Conservation (phyloP, 129 eudicot genomes). For the Centrapalus pauciflorus region DNA sequence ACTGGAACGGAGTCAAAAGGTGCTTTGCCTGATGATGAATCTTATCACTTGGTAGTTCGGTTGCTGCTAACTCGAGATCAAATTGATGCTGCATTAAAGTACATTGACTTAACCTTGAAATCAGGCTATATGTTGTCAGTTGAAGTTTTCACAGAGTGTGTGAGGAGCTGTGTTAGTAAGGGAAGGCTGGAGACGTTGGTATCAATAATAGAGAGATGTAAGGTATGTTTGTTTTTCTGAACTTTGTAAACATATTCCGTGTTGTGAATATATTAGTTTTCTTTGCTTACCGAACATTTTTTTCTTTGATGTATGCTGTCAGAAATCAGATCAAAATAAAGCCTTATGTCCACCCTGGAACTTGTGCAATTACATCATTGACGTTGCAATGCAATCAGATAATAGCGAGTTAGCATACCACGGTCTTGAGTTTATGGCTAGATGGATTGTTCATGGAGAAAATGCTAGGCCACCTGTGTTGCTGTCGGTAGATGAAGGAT, state of each 20-base stretch:
- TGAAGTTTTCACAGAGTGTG: constrained; percentile 52
- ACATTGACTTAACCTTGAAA: constrained; percentile 56
- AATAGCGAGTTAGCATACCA: constrained; percentile 59
- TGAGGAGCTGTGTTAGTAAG: constrained; percentile 40
- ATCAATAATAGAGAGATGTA: constrained; percentile 84
- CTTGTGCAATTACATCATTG: constrained; percentile 52
- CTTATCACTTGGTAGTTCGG: constrained; percentile 60
- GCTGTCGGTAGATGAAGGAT: constrained; percentile 72
- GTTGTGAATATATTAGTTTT: not conserved
- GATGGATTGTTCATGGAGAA: constrained; percentile 69
- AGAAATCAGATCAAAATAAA: constrained; percentile 91
- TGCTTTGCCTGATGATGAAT: constrained; percentile 76
- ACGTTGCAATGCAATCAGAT: constrained; percentile 59
- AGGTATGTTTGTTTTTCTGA: constrained; percentile 42
- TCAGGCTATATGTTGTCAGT: constrained; percentile 66
- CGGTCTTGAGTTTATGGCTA: constrained; percentile 76
- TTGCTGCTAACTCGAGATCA: constrained; percentile 46
- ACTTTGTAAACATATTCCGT: not conserved
- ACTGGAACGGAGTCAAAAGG: constrained; percentile 47
- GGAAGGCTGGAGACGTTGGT: constrained; percentile 72
- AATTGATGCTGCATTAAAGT: constrained; percentile 66
- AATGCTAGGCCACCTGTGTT: constrained; percentile 41
- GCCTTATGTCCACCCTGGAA: constrained; percentile 66
- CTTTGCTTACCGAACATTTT: not conserved
- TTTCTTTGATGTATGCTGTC: constrained; percentile 14